These are phyloP conservation scores for Lentinula lateritia DNA, from an alignment of 768 basidiomycete genomes.

Conservation along the genomic window DNA sequence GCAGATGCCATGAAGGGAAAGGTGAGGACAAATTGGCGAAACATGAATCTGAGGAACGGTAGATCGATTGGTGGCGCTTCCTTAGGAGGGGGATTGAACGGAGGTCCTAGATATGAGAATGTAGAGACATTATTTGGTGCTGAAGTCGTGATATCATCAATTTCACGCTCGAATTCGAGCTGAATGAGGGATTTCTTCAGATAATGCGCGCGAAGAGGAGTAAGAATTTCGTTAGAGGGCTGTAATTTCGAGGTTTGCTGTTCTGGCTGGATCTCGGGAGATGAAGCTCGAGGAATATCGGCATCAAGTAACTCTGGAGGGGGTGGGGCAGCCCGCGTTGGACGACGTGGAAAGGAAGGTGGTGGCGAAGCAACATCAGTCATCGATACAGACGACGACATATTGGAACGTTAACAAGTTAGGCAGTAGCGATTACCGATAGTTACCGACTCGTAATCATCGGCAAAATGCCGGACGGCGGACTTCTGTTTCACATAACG, in stretches of 20 bases:
- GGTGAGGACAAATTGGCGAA: conserved; percentile 88
- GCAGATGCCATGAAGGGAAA: conserved; percentile 93
- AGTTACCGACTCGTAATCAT: not conserved
- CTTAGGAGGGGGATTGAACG: conserved; percentile 71
- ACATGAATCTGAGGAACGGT: conserved; percentile 85
- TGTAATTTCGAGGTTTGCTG: conserved; percentile 1
- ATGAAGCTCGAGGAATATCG: conserved; percentile 1
- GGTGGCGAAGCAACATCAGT: not conserved
- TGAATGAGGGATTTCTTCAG: conserved; percentile 94
- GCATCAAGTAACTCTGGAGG: not conserved
- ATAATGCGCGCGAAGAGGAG: conserved; percentile 92
- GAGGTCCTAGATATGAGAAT: conserved; percentile 83
- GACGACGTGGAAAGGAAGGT: conserved; percentile 5
- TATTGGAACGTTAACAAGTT: not conserved
- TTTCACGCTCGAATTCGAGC: conserved; percentile 79
- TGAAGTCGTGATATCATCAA: conserved; percentile 56
- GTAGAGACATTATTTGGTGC: conserved; percentile 48
- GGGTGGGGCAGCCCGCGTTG: conserved; percentile 3
- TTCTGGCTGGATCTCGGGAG: conserved; percentile 12
- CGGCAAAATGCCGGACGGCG: not conserved
- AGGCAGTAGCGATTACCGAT: not conserved
- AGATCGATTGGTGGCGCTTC: conserved; percentile 59
- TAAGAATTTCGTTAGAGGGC: conserved; percentile 37
- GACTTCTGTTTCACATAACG: not conserved
- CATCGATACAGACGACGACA: not conserved